Evolutionary conservation across 768 basidiomycete species (phyloP), one percentile per base, ranked within the genome.

Genomic region (Mrakia gelida): DNA sequence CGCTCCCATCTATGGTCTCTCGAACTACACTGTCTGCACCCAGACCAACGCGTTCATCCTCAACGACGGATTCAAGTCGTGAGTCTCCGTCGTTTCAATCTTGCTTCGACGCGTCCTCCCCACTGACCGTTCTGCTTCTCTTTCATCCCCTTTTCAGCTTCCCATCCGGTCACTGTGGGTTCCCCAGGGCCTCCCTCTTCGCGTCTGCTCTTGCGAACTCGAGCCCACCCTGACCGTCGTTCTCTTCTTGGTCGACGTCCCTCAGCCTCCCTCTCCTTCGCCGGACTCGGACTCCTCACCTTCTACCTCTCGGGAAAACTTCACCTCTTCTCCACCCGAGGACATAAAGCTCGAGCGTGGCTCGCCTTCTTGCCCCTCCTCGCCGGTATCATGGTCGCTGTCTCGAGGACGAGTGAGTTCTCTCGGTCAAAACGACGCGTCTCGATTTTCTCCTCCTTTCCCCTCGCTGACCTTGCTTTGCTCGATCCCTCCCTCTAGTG

Each of bases 251-350:
- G 38, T 38, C n/a, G n/a, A n/a, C n/a, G n/a, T 21, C 49, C 30
- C n/a, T 11, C 71, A 73, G 73, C 75, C 1, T 70, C 81, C 93
- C 94, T 96, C 75, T 93, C 95, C 0, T 98, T 96, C 83, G 93
- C 94, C 9, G 96, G 96, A 1, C 87, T 99, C 11, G 93, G 92
- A 1, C 95, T 95, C 85, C 86, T 98, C 59, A 86, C 91, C 1
- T 91, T 92, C 80, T 98, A 97, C 83, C 85, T 95, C 9, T 92
- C 93, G 16, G 97, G 95, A 3, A 98, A 98, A 84, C 85, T 96
- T 81, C 95, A 95, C 82, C 85, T 98, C 8, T 96, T 94, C 80
- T 94, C 97, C 83, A 87, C 86, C 34, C 87, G 89, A 67, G 95
- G 94, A 5, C 89, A 93, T 75, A 85, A 70, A 89, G 76, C 81